Percentiles rank a stretch among this genome's conserved stretches.
These are phyloP conservation scores for Alternaria solani DNA, from an alignment of 2,329 filamentous ascomycete species.

Conservation along the genomic window DNA sequence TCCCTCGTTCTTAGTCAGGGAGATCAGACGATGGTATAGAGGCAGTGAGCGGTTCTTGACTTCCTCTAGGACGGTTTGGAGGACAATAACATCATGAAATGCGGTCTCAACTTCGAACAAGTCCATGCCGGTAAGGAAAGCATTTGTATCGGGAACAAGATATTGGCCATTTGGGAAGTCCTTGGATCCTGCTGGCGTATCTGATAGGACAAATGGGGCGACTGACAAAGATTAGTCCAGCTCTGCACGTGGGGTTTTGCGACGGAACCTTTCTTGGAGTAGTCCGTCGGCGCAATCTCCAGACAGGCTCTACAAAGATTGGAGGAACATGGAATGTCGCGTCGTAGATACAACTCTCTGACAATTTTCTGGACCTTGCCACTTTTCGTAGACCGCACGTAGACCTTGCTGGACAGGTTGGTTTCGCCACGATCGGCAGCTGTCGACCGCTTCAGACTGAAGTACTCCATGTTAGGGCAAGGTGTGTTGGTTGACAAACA, in stretches of 20 bases:
- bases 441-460: slow-evolving; percentile 67
- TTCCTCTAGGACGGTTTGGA: slow-evolving; percentile 97
- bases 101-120: slow-evolving; percentile 90
- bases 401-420: slow-evolving; percentile 94
- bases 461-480: slow-evolving; percentile 43
- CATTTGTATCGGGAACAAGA: slow-evolving; percentile 94
- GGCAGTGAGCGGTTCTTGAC: slow-evolving; percentile 92
- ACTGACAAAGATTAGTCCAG: slow-evolving; percentile 59
- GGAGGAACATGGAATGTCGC: slow-evolving; percentile 97
- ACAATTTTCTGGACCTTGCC: slow-evolving; percentile 99
- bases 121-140: slow-evolving; percentile 94
- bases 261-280: slow-evolving; percentile 73
- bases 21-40: slow-evolving; percentile 90
- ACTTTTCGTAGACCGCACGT: slow-evolving; percentile 90
- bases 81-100: slow-evolving; percentile 95
- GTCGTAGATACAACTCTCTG: slow-evolving; percentile 91
- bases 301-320: slow-evolving; percentile 82
- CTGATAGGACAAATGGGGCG: slow-evolving; percentile 85
- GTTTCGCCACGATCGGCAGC: slow-evolving; percentile 65
- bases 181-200: slow-evolving; percentile 84
- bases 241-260: slow-evolving; percentile 14
- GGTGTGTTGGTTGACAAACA: slow-evolving; percentile 12
- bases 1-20: slow-evolving; percentile 91
- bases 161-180: slow-evolving; percentile 89
- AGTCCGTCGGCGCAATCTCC: slow-evolving; percentile 77